phyloP scores from a whole-genome alignment of 441 rosid species.

The Metrosideros polymorpha region DNA sequence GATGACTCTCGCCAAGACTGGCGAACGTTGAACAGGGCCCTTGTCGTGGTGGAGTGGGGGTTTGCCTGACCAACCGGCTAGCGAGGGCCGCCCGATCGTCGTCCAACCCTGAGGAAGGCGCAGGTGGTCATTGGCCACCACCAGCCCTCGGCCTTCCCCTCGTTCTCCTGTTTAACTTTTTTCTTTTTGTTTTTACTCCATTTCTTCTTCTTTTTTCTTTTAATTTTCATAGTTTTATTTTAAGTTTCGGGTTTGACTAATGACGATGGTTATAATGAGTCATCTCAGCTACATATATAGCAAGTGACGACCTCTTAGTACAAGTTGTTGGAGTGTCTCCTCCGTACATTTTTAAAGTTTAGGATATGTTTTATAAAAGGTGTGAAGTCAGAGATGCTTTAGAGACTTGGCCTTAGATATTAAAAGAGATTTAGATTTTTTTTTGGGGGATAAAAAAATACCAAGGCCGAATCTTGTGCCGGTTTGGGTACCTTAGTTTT shows the following conservation, averaged over 20 bases:
- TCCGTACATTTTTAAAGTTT: background rate
- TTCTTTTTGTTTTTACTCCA: background rate
- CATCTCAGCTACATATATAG: background rate
- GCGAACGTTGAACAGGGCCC: fast-evolving
- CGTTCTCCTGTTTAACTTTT: background rate
- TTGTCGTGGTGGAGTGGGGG: background rate
- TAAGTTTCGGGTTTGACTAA: background rate
- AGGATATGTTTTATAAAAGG: background rate
- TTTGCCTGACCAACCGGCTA: background rate
- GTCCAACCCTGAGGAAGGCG: fast-evolving
- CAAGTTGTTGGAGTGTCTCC: background rate
- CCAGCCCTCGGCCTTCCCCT: background rate
- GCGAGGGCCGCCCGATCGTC: fast-evolving
- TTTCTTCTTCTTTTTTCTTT: background rate
- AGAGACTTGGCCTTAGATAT: background rate
- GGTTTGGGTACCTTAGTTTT: fast-evolving
- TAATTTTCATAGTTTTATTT: background rate
- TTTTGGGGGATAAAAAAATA: background rate
- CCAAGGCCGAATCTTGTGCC: background rate
- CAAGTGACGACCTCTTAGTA: background rate
- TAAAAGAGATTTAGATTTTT: background rate
- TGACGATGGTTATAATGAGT: background rate
- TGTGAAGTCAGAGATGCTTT: background rate
- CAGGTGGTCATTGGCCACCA: background rate
- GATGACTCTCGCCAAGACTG: background rate